A percentile compares a stretch with the other conserved stretches of the same genome.
These are phyloP conservation scores for Neoarthrinium moseri DNA, from an alignment of 2,329 filamentous ascomycete genomes.

Conservation along the genomic window DNA sequence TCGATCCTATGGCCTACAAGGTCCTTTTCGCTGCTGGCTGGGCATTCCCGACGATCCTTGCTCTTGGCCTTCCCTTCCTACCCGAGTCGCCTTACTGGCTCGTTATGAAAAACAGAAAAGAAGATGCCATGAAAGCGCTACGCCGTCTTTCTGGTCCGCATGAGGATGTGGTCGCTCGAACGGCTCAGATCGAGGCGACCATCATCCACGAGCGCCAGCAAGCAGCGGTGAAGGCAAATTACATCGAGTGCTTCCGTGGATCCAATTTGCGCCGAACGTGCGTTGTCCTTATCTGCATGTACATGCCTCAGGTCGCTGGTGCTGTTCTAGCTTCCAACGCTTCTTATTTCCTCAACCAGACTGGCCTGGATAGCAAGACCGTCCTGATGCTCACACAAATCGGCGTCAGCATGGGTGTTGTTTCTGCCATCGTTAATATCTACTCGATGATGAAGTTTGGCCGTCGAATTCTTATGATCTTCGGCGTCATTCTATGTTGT, in stretches of 20 bases:
- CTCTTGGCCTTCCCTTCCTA: constrained; percentile 25
- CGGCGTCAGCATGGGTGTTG: constrained; percentile 17
- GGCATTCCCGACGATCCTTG: constrained; percentile 11
- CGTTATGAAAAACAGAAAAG: constrained; percentile 25
- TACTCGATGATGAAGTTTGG: constrained; percentile 19
- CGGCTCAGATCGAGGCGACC: constrained; percentile 8
- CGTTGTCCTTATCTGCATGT: constrained; percentile 17
- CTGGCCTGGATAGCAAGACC: constrained; percentile 15
- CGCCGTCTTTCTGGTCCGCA: constrained; percentile 22
- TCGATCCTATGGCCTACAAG: constrained; percentile 14
- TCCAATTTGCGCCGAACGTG: constrained; percentile 17
- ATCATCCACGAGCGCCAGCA: constrained; percentile 1
- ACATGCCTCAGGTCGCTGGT: constrained; percentile 17
- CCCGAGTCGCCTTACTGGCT: constrained; percentile 36
- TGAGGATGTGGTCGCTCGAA: constrained; percentile 1
- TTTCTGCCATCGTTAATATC: constrained; percentile 17
- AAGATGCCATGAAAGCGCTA: constrained; percentile 31
- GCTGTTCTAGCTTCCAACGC: constrained; percentile 20
- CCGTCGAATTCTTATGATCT: constrained; percentile 19
- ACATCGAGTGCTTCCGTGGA: constrained; percentile 11
- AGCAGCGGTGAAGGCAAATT: background rate
- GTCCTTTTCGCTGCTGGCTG: constrained; percentile 13
- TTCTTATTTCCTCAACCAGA: constrained; percentile 23
- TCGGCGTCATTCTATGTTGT: constrained; percentile 15
- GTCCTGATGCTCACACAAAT: constrained; percentile 19